These are phyloP conservation scores for Phyllachora maydis DNA, from an alignment of 2,329 filamentous ascomycete genomes.

Conservation along the genomic window DNA sequence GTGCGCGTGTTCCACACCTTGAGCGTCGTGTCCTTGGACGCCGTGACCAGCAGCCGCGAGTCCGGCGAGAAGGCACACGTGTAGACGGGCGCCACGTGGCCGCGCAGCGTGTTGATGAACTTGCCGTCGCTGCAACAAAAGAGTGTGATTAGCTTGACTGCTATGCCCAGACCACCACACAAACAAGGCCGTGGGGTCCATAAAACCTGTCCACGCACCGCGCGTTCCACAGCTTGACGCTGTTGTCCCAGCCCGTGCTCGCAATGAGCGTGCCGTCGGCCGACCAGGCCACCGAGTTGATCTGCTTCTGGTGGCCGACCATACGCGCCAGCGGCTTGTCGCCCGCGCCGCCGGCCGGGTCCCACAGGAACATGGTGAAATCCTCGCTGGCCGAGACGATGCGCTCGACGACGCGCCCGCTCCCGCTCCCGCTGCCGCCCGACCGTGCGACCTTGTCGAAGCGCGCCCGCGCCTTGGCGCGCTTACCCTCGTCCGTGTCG, in stretches of 20 bases:
- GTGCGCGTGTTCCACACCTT: constrained; percentile 88
- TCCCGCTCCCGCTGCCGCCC: no score
- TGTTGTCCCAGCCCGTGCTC: constrained; percentile 81
- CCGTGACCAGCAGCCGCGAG: constrained; percentile 70
- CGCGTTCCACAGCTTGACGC: constrained; percentile 80
- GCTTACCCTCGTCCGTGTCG: constrained; percentile 44
- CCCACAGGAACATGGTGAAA: constrained; percentile 93
- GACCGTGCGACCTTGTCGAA: constrained; percentile 73
- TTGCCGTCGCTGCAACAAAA: constrained; percentile 38
- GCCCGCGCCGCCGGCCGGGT: constrained; percentile 47
- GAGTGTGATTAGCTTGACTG: constrained; percentile 9
- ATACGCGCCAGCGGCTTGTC: constrained; percentile 76
- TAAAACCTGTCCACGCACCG: constrained; percentile 37
- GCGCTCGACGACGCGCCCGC: constrained; percentile 60
- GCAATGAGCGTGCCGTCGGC: constrained; percentile 78
- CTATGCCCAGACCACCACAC: no score
- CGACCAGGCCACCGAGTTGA: constrained; percentile 89
- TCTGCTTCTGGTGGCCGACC: constrained; percentile 88
- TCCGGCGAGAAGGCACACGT: constrained; percentile 87
- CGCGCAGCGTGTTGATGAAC: constrained; percentile 73
- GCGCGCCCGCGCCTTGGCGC: constrained; percentile 54
- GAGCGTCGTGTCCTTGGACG: constrained; percentile 77
- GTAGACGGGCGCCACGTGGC: constrained; percentile 42
- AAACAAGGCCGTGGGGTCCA: no score
- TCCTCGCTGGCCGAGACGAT: constrained; percentile 86